A percentile compares a stretch with the other conserved stretches of the same genome.
Conservation (phyloP, 2,329 filamentous ascomycete genomes). For the Cladosporium halotolerans region DNA sequence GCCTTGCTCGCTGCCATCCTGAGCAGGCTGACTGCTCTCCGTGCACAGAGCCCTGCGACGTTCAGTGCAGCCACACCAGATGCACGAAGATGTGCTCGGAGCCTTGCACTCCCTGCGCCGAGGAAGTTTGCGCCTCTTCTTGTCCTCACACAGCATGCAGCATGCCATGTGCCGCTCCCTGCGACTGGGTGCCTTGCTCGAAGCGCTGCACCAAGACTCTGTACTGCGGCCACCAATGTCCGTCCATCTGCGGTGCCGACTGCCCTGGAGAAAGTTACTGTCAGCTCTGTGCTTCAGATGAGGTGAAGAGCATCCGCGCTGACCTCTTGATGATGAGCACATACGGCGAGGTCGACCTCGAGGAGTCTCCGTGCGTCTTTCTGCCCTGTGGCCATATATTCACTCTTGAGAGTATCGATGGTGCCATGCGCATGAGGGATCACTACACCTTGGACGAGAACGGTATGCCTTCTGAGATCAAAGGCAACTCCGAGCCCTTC, state of each 20-base stretch:
- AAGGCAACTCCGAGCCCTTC: constrained; percentile 41
- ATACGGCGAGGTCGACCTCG: constrained; percentile 53
- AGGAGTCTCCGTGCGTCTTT: constrained; percentile 57
- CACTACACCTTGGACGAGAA: constrained; percentile 42
- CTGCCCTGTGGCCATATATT: constrained; percentile 59
- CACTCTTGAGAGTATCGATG: constrained; percentile 56
- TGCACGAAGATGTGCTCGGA: constrained; percentile 53
- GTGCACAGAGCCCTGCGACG: constrained; percentile 48
- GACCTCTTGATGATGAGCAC: constrained; percentile 51
- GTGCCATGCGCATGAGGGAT: constrained; percentile 48
- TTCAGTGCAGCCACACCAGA: constrained; percentile 50
- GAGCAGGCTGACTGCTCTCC: constrained; percentile 38
- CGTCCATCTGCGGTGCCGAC: constrained; percentile 57
- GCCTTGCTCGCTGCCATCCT: constrained; percentile 48
- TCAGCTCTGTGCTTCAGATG: constrained; percentile 46
- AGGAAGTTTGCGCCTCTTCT: constrained; percentile 46
- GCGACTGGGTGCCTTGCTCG: constrained; percentile 60
- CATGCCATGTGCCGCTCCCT: constrained; percentile 61
- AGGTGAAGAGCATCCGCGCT: constrained; percentile 44
- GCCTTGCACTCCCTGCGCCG: constrained; percentile 56
- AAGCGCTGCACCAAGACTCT: constrained; percentile 50
- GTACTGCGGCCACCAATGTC: constrained; percentile 58
- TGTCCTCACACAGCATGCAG: constrained; percentile 49
- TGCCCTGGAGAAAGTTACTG: constrained; percentile 53
- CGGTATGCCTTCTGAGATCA: constrained; percentile 23